Percentiles rank a stretch among this genome's conserved stretches.
phyloP scores from a whole-genome alignment of 805 yeast species.

The Starmerella powellii region DNA sequence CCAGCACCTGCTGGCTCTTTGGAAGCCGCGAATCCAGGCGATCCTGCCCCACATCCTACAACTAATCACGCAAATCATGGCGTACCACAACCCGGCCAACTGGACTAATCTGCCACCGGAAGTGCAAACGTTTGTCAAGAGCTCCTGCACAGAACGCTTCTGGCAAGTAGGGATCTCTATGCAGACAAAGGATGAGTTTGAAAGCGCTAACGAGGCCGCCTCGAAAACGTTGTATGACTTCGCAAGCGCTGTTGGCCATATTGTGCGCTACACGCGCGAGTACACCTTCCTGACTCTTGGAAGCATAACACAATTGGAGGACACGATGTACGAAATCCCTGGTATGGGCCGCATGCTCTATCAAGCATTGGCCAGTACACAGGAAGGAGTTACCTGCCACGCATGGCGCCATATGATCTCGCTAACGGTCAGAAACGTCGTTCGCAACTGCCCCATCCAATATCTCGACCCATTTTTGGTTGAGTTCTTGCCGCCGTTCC shows the following conservation, averaged over 20 bases:
- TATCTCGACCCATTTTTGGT: conserved; percentile 58
- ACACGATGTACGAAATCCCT: conserved; percentile 76
- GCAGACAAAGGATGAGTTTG: conserved; percentile 84
- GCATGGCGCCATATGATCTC: conserved; percentile 97
- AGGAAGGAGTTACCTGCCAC: conserved; percentile 74
- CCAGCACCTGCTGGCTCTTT: conserved; percentile 52
- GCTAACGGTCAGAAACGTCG: conserved; percentile 70
- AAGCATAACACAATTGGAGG: conserved; percentile 80
- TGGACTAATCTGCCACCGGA: conserved; percentile 81
- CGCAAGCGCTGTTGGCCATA: conserved; percentile 96
- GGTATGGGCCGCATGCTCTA: conserved; percentile 63
- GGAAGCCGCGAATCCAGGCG: conserved; percentile 91
- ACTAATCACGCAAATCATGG: conserved; percentile 77
- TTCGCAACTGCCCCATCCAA: conserved; percentile 75
- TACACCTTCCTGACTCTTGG: conserved; percentile 85
- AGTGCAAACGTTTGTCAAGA: conserved; percentile 83
- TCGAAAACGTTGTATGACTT: conserved; percentile 88
- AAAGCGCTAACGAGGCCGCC: conserved; percentile 88
- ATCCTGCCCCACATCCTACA: conserved; percentile 84
- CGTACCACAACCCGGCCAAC: conserved; percentile 85
- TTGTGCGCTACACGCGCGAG: conserved; percentile 88
- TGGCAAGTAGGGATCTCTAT: conserved; percentile 98
- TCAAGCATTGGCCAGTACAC: conserved; percentile 72
- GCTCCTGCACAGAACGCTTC: conserved; percentile 82
- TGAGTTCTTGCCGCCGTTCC: conserved; percentile 64